phyloP scores from a whole-genome alignment of 306 rosid species.

The Cucumis hystrix region DNA sequence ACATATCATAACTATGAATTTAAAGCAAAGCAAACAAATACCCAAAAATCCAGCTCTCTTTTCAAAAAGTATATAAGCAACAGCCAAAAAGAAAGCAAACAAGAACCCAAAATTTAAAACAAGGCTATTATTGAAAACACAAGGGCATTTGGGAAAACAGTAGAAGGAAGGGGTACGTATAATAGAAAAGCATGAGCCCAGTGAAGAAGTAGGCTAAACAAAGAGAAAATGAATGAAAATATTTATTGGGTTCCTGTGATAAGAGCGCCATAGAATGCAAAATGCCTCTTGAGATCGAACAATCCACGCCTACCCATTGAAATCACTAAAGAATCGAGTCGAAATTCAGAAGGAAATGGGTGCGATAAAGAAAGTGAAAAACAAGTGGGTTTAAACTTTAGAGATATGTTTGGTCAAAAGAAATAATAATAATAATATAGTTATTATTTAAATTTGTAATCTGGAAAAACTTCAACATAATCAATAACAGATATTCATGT shows the following conservation, averaged over 20 bases:
- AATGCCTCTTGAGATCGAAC: slow-evolving; percentile 60
- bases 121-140: slow-evolving; percentile 20
- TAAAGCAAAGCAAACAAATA: too few relatives aligned
- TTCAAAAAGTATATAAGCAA: slow-evolving; percentile 47
- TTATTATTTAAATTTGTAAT: too few relatives aligned
- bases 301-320: slow-evolving; percentile 41
- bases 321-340: background rate
- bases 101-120: slow-evolving; percentile 49
- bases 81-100: slow-evolving; percentile 34
- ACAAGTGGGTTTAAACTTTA: background rate
- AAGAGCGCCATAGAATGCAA: slow-evolving; percentile 79
- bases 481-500: background rate
- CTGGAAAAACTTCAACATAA: background rate
- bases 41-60: slow-evolving; percentile 60
- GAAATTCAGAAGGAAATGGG: background rate
- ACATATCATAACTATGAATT: too few relatives aligned
- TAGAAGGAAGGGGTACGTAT: slow-evolving; percentile 49
- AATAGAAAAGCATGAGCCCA: slow-evolving; percentile 39
- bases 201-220: slow-evolving; percentile 82
- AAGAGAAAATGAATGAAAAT: slow-evolving; percentile 45
- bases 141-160: slow-evolving; percentile 27
- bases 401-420: too few relatives aligned
- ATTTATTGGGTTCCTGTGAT: slow-evolving; percentile 55
- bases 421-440: background rate
- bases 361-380: background rate